Evolutionary conservation across 2,329 filamentous ascomycete species (phyloP).

Genomic region (Beauveria pseudobassiana): DNA sequence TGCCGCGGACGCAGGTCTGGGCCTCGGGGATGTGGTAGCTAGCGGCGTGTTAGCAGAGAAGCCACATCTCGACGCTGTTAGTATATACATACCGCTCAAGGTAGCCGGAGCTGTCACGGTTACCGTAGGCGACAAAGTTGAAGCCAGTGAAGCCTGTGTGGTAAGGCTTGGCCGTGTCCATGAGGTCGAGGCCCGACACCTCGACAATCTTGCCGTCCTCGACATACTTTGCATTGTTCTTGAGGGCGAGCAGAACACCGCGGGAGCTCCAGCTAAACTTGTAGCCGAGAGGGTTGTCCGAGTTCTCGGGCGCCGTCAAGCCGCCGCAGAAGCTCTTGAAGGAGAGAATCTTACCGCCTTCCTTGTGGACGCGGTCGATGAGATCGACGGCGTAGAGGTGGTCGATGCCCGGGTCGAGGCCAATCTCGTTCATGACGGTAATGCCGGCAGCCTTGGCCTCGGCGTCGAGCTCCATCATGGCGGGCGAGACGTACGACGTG

Average conservation of each 20-base stretch:
- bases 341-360: constrained; percentile 73
- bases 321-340: constrained; percentile 86
- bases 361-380: constrained; percentile 80
- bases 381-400: constrained; percentile 77
- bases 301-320: constrained; percentile 62
- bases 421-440: constrained; percentile 97
- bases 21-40: constrained; percentile 83
- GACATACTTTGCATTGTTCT: constrained; percentile 79
- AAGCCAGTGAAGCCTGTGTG: constrained; percentile 80
- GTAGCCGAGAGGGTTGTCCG: constrained; percentile 86
- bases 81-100: constrained; percentile 51
- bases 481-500: constrained; percentile 85
- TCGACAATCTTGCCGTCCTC: constrained; percentile 69
- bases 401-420: constrained; percentile 52
- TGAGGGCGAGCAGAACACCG: constrained; percentile 79
- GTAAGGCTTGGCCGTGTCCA: constrained; percentile 85
- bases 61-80: background rate
- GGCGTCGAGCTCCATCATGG: constrained; percentile 83
- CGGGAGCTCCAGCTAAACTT: constrained; percentile 47
- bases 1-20: constrained; percentile 76
- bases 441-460: constrained; percentile 84
- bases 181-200: constrained; percentile 61
- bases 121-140: constrained; percentile 86
- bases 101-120: constrained; percentile 84
- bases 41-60: background rate